Evolutionary conservation across 768 basidiomycete species (phyloP).

Genomic region (Leucosporidium yakuticum): DNA sequence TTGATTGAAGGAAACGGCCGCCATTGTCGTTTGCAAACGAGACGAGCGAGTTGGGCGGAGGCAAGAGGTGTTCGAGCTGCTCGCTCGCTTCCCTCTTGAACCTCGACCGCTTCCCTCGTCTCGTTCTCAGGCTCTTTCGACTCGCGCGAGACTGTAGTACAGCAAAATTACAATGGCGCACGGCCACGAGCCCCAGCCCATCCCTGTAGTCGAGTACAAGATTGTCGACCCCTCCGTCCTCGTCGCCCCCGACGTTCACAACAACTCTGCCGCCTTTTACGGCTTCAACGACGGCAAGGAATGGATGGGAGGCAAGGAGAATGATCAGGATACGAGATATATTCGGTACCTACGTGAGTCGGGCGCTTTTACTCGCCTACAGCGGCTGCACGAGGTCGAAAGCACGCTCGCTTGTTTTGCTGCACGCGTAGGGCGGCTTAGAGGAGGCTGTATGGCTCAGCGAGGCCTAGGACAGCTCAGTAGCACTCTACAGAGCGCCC

Average conservation of each 20-base stretch:
- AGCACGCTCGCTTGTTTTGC: neutral
- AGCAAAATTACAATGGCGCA: neutral
- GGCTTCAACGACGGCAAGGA: slow-evolving; percentile 8
- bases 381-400: neutral
- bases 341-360: slow-evolving; percentile 4
- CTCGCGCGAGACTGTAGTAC: neutral
- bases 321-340: neutral
- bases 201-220: neutral
- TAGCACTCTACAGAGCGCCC: neutral
- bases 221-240: neutral
- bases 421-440: neutral
- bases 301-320: neutral
- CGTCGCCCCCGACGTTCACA: neutral
- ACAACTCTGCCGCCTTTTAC: neutral
- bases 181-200: neutral
- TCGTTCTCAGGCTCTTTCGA: neutral
- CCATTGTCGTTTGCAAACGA: too few relatives aligned
- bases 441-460: neutral
- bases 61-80: too few relatives aligned
- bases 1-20: too few relatives aligned
- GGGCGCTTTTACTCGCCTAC: neutral
- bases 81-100: too few relatives aligned
- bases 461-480: neutral
- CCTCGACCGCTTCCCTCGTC: too few relatives aligned
- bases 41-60: too few relatives aligned